Conservation (phyloP, 352 stramenopile genomes). For the Blastocystis sp. region DNA sequence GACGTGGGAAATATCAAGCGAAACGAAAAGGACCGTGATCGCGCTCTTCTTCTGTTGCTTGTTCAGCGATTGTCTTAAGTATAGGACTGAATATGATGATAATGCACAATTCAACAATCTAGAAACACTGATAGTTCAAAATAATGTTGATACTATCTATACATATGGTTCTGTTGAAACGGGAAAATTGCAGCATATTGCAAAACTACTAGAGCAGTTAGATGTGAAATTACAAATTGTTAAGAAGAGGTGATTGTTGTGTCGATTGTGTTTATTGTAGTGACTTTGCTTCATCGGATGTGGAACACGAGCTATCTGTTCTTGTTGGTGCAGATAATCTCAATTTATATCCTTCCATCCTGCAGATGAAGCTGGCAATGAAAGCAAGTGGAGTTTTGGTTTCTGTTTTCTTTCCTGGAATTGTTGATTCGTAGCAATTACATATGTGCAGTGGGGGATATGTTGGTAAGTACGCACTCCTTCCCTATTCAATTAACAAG, state of each 20-base stretch:
- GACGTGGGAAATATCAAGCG: constrained; percentile 19
- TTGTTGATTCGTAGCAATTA: not conserved
- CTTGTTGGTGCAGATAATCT: constrained; percentile 54
- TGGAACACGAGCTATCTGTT: constrained; percentile 53
- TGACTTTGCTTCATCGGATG: not conserved
- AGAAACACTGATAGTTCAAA: constrained; percentile 65
- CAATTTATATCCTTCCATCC: constrained; percentile 74
- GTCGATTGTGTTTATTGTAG: not conserved
- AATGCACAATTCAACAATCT: constrained; percentile 68
- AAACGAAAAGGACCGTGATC: constrained; percentile 9
- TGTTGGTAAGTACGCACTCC: constrained; percentile 25
- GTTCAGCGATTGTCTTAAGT: not conserved
- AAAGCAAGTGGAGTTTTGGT: constrained; percentile 70
- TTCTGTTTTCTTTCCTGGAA: not conserved
- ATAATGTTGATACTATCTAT: constrained; percentile 57
- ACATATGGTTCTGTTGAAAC: constrained; percentile 50
- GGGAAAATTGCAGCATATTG: constrained; percentile 43
- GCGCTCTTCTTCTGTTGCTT: constrained; percentile 22
- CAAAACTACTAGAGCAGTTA: constrained; percentile 55
- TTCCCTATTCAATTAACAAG: constrained; percentile 69
- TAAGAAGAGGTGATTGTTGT: constrained; percentile 40
- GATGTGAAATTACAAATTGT: constrained; percentile 20
- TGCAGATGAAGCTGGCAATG: constrained; percentile 77
- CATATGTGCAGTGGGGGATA: constrained; percentile 17
- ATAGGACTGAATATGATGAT: constrained; percentile 68